Evolutionary conservation across 495 filamentous ascomycete genomes (phyloP).

Genomic region (Cercophora samala): DNA sequence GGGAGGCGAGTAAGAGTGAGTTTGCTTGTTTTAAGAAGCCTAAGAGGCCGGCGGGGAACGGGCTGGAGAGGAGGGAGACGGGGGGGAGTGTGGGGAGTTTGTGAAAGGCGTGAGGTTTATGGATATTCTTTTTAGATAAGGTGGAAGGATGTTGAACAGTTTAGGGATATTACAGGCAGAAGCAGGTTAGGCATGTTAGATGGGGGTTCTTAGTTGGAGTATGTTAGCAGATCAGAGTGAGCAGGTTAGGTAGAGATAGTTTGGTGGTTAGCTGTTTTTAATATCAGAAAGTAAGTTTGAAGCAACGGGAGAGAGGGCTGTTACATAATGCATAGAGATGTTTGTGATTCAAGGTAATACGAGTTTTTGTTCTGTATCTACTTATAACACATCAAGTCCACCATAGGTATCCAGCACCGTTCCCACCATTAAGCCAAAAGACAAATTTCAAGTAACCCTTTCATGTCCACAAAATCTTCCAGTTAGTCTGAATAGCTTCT

Average conservation of each 20-base stretch:
- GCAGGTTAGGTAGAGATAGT: not conserved
- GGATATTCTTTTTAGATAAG: not conserved
- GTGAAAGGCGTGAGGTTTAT: not conserved
- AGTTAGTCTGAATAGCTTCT: too few species aligned
- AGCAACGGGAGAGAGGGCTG: too few species aligned
- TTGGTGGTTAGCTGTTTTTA: not conserved
- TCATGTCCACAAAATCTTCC: too few species aligned
- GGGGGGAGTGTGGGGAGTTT: constrained; percentile 22
- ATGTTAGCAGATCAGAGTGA: not conserved
- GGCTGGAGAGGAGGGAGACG: constrained; percentile 27
- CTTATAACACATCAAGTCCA: too few species aligned
- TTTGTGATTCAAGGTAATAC: too few species aligned
- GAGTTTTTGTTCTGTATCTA: too few species aligned
- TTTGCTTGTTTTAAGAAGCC: constrained; percentile 75
- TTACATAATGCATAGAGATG: too few species aligned
- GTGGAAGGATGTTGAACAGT: not conserved
- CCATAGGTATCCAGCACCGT: too few species aligned
- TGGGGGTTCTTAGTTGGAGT: not conserved
- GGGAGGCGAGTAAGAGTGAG: constrained; percentile 78
- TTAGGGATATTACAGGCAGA: not conserved
- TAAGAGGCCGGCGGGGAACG: constrained; percentile 19
- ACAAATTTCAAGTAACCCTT: too few species aligned
- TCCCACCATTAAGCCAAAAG: too few species aligned
- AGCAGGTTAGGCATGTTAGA: not conserved
- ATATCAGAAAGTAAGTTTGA: too few species aligned